Base-by-base conservation (phyloP, 306 rosid genomes). In the Neltuma alba region DNA sequence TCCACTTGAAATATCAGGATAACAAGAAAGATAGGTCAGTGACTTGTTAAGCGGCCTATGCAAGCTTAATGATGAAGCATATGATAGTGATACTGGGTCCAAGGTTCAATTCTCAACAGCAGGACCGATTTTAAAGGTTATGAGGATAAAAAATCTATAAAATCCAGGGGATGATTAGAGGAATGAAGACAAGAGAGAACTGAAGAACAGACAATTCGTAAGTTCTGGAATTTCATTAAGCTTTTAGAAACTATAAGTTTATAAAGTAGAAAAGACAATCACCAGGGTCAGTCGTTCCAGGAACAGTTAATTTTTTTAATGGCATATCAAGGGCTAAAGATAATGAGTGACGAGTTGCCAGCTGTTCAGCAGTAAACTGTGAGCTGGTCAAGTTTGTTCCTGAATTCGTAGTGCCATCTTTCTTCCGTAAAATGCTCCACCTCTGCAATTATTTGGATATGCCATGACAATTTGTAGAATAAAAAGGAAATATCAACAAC, bases 281-380 rank as follows among this genome's bases (percentile, higher is more conserved):
- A 90, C 98, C 98, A 69, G 83, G 78, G 64, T 89, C 86, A 13
- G 60, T 62, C 36, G 76, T 64, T 72, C 89, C 89, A 76, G 86
- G 78, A 61, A 92, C 87, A 83, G 86, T 78, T 83, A 86, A 62
- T 84, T 80, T 91, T 60, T 86, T 88, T 77, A 88, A 88, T 37
- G 90, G 98, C 88, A 83, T 85, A 80, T 86, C 84, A 61, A 94
- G 93, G 74, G 97, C 97, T 72, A 89, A 31, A 27, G 92, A 89
- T 87, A 93, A 84, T 18, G 99, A 91, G 68, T 88, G 93, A 64
- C 90, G 91, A 71, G 99, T 86, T 58, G 97, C 99, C 86, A 87
- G 81, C 77, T 90, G 92, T 75, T 85, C 94, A 57, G 93, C 97
- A 42, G 91, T 84, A 77, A 82, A 89, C 78, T 88, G 91, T 10